Percentiles rank a stretch among this genome's conserved stretches.
These are phyloP conservation scores for Pinus tabuliformis DNA, from an alignment of 75 land plant species.

Conservation along the genomic window DNA sequence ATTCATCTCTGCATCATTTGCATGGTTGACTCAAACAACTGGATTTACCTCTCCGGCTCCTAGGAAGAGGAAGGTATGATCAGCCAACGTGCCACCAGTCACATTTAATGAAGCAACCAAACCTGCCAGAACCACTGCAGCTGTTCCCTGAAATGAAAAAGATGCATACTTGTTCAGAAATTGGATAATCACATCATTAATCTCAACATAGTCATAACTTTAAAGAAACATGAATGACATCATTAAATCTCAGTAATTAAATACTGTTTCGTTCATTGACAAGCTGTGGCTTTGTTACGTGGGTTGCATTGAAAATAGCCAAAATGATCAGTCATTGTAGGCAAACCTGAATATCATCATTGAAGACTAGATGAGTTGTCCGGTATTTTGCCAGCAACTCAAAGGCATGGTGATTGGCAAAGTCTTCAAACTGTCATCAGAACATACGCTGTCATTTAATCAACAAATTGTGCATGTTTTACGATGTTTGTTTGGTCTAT, in stretches of 20 bases:
- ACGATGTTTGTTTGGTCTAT: not conserved
- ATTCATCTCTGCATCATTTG: not conserved
- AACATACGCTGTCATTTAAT: conserved; percentile 1
- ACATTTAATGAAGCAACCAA: conserved; percentile 70
- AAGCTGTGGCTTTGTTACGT: not conserved
- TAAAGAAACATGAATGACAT: not conserved
- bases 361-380: conserved; percentile 76
- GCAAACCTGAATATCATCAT: conserved; percentile 73
- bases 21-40: not conserved
- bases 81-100: conserved; percentile 83
- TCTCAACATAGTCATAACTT: not conserved
- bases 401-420: conserved; percentile 66
- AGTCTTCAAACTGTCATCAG: conserved; percentile 82
- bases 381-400: conserved; percentile 66
- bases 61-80: conserved; percentile 88
- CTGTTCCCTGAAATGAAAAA: conserved; percentile 72
- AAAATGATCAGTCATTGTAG: not conserved
- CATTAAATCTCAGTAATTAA: not conserved
- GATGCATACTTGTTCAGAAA: not conserved
- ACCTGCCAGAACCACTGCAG: conserved; percentile 93
- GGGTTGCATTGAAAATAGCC: not conserved
- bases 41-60: conserved; percentile 92
- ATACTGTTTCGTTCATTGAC: not conserved
- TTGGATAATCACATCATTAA: not conserved
- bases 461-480: not conserved